Conservation (phyloP, 768 basidiomycete species). For the Panellus pusillus region DNA sequence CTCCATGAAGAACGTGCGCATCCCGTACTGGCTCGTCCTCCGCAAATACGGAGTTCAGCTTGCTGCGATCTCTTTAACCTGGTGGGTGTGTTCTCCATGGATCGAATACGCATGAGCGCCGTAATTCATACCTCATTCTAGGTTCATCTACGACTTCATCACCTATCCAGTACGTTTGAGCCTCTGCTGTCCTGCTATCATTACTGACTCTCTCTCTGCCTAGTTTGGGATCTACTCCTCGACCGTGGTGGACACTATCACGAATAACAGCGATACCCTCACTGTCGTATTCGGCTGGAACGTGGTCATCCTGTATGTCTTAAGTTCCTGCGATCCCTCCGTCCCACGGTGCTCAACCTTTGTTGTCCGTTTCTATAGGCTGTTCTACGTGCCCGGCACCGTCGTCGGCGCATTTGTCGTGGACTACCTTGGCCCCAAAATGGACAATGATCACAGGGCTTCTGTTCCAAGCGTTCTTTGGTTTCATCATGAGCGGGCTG, state of each 20-base stretch:
- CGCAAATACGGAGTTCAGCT: conserved; percentile 80
- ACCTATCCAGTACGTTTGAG: conserved; percentile 58
- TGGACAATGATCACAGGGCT: conserved; percentile 61
- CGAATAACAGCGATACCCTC: conserved; percentile 51
- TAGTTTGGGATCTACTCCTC: conserved; percentile 82
- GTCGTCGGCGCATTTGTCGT: conserved; percentile 73
- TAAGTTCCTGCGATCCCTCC: not conserved
- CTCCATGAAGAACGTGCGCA: conserved; percentile 72
- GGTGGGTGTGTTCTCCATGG: conserved; percentile 45
- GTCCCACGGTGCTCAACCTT: not conserved
- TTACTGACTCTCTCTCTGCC: conserved; percentile 2
- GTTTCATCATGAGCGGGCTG: conserved; percentile 88
- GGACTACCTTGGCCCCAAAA: conserved; percentile 75
- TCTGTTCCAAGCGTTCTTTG: conserved; percentile 65
- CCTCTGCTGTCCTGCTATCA: not conserved
- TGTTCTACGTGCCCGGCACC: conserved; percentile 53
- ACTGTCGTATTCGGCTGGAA: conserved; percentile 78
- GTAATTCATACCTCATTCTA: conserved; percentile 20
- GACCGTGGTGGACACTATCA: conserved; percentile 70
- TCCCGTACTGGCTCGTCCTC: conserved; percentile 77
- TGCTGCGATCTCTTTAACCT: conserved; percentile 71
- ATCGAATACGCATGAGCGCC: not conserved
- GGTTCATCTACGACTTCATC: conserved; percentile 83
- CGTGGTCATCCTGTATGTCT: conserved; percentile 73
- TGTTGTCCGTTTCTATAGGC: conserved; percentile 13